These are phyloP conservation scores for Cladosporium sp. DNA, from an alignment of 2,329 filamentous ascomycete species.

Conservation along the genomic window DNA sequence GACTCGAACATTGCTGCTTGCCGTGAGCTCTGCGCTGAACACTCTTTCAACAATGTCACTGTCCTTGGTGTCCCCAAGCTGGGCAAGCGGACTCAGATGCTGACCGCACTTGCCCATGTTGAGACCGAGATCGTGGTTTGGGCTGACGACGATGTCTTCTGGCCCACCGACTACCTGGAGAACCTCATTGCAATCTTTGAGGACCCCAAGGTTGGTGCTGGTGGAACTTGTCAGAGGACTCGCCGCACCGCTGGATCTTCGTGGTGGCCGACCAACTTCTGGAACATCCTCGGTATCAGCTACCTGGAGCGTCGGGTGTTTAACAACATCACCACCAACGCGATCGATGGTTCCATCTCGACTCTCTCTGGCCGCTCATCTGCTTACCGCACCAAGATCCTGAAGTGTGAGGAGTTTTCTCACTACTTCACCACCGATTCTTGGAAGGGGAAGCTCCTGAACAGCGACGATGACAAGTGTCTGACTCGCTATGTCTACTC, in stretches of 20 bases:
- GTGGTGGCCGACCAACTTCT: slow-evolving; percentile 21
- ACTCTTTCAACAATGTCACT: slow-evolving; percentile 17
- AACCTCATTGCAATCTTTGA: slow-evolving; percentile 37
- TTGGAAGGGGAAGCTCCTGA: slow-evolving; percentile 46
- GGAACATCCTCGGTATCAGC: slow-evolving; percentile 55
- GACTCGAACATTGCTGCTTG: slow-evolving; percentile 22
- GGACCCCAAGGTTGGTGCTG: slow-evolving; percentile 48
- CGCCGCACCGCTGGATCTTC: slow-evolving; percentile 27
- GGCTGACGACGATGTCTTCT: slow-evolving; percentile 36
- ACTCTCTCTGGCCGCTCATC: slow-evolving; percentile 56
- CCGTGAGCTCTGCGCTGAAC: slow-evolving; percentile 12
- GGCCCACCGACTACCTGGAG: slow-evolving; percentile 28
- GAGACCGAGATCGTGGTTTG: slow-evolving; percentile 28
- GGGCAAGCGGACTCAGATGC: slow-evolving; percentile 33
- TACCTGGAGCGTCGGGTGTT: slow-evolving; percentile 62
- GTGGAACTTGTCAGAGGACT: slow-evolving; percentile 55
- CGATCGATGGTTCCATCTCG: slow-evolving; percentile 56
- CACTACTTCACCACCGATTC: slow-evolving; percentile 46
- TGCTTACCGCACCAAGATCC: slow-evolving; percentile 48
- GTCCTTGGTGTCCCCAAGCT: slow-evolving; percentile 31
- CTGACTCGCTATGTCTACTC: slow-evolving; percentile 52
- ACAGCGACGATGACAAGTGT: slow-evolving; percentile 60
- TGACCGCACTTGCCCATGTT: slow-evolving; percentile 27
- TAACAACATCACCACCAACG: slow-evolving; percentile 54
- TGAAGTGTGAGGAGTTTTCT: slow-evolving; percentile 44